Evolutionary conservation across 768 basidiomycete genomes (phyloP), one percentile per base, ranked within the genome.

Genomic region (Suillus luteus): DNA sequence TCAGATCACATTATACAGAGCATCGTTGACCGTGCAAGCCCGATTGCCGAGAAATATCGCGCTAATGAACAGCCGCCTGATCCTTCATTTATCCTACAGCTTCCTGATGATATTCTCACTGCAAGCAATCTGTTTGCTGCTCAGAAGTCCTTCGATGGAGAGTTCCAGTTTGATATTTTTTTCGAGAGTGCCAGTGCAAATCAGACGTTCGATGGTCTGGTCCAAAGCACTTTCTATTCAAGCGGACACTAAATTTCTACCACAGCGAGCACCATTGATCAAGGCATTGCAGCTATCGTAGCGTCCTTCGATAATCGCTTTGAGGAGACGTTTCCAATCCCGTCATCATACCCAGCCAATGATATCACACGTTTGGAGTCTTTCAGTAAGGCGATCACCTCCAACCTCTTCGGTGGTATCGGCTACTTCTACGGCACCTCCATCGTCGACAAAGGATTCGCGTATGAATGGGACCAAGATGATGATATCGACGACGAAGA

Each of bases 341-440:
- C 89, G 6, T 69, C 82, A 1, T 83, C 86, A 60, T 86, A 83
- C 67, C 72, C 78, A 22, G 76, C 77, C 1, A 80, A 85, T 15
- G 81, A 77, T 66, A 74, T 82, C 37, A 75, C 80, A 33, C 76
- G 79, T 1, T 77, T 95, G 22, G 79, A 86, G 60, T 79, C 79
- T 0, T 98, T 98, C 73, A 96, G 95, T 1, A 90, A 92, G 71
- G 89, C 88, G 5, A 86, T 96, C 63, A 96, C 95, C 0, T 90
- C 96, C 1, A 98, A 95, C 72, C 83, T 98, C 51, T 77, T 98
- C 12, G 96, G 93, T 61, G 96, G 96, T 22, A 87, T 99, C 43
- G 96, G 96, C 12, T 98, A 97, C 77, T 99, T 96, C 77, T 91
- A 96, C 70, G 96, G 96, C 15, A 86, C 83, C 5, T 95, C 93